phyloP scores from a whole-genome alignment of 1,139 yeast species.

The Geotrichum reessii region DNA sequence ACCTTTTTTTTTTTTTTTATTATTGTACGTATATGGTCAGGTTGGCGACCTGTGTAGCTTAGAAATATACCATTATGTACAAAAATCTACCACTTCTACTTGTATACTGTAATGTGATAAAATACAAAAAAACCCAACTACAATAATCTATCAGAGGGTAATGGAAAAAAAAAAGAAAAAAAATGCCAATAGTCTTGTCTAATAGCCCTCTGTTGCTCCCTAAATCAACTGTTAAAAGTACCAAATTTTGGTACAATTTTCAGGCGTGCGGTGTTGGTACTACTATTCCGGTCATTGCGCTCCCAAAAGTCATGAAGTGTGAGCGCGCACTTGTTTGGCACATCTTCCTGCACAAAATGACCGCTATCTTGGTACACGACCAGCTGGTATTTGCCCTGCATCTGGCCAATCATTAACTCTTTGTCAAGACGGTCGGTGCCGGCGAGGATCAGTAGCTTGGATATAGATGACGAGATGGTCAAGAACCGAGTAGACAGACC shows the following conservation, averaged over 20 bases:
- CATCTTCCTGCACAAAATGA: conserved; percentile 90
- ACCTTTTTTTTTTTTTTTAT: neutral
- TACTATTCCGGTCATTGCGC: conserved; percentile 39
- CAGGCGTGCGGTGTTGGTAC: conserved; percentile 21
- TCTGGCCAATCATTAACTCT: conserved; percentile 82
- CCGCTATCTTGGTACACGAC: conserved; percentile 79
- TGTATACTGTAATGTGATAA: neutral
- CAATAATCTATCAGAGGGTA: too few relatives aligned
- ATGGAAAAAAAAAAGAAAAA: too few relatives aligned
- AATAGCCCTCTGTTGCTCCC: too few relatives aligned
- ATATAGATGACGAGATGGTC: conserved; percentile 40
- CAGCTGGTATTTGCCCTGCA: conserved; percentile 87
- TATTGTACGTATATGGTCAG: neutral
- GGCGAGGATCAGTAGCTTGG: conserved; percentile 74
- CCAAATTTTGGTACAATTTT: conserved; percentile 33
- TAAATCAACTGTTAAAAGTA: conserved; percentile 22
- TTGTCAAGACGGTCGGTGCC: conserved; percentile 88
- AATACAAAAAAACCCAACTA: too few relatives aligned
- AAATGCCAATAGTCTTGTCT: too few relatives aligned
- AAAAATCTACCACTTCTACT: neutral
- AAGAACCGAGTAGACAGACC: conserved; percentile 65
- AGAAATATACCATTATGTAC: too few relatives aligned
- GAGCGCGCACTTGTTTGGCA: conserved; percentile 58
- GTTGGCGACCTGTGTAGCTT: too few relatives aligned
- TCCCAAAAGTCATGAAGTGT: conserved; percentile 47